phyloP scores from a whole-genome alignment of 2,329 filamentous ascomycete species.

The Hymenoscyphus salicellus region DNA sequence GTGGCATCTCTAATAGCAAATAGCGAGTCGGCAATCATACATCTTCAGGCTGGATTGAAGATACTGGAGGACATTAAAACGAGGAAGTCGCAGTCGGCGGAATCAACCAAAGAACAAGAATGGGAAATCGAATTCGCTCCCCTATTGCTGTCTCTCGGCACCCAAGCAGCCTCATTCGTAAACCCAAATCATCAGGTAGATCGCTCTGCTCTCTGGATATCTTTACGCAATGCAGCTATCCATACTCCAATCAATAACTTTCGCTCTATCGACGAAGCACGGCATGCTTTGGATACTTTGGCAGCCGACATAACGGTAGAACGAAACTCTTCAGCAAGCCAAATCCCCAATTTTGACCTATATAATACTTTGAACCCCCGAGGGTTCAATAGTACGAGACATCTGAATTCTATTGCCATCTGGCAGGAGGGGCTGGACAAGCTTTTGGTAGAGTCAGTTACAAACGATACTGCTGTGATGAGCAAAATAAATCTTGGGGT shows the following conservation, averaged over 20 bases:
- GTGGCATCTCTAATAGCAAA: constrained; percentile 13
- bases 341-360: constrained; percentile 32
- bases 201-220: constrained; percentile 23
- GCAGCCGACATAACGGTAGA: constrained; percentile 53
- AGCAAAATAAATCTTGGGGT: constrained; percentile 52
- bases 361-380: constrained; percentile 40
- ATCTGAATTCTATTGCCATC: constrained; percentile 41
- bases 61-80: constrained; percentile 29
- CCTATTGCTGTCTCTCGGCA: constrained; percentile 28
- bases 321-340: constrained; percentile 39
- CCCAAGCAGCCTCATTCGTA: constrained; percentile 31
- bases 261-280: constrained; percentile 51
- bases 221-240: constrained; percentile 22
- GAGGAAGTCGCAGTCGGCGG: constrained; percentile 9
- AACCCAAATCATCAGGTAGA: constrained; percentile 27
- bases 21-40: constrained; percentile 30
- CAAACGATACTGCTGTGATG: constrained; percentile 38
- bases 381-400: constrained; percentile 51
- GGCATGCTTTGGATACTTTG: constrained; percentile 54
- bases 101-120: constrained; percentile 13
- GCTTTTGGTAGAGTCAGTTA: constrained; percentile 14
- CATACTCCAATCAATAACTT: constrained; percentile 38
- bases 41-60: constrained; percentile 30
- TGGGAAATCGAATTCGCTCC: constrained; percentile 30
- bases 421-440: constrained; percentile 25